phyloP scores from a whole-genome alignment of 208 protist genomes.

The Blechomonas ayalai region DNA sequence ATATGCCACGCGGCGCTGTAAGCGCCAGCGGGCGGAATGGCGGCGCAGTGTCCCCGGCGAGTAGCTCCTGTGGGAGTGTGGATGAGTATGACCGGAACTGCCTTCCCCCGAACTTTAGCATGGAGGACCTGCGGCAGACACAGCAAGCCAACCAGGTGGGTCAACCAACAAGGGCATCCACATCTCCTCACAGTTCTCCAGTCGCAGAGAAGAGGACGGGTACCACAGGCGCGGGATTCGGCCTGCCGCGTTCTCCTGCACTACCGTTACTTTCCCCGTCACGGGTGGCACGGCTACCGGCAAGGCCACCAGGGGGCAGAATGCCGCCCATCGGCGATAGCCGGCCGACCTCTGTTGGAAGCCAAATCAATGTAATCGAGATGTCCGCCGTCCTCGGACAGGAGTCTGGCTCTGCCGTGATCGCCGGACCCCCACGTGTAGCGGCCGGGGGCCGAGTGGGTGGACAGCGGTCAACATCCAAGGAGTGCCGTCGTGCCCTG shows the following conservation, averaged over 20 bases:
- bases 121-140: constrained; percentile 13
- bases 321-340: constrained; percentile 24
- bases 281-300: constrained; percentile 1
- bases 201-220: too few species aligned
- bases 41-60: constrained; percentile 3
- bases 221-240: too few species aligned
- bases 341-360: constrained; percentile 3
- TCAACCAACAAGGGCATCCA: too few species aligned
- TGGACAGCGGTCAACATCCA: too few species aligned
- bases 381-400: constrained; percentile 26
- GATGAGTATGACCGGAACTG: constrained; percentile 9
- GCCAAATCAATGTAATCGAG: constrained; percentile 22
- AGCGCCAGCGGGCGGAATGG: neutral
- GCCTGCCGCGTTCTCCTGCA: too few species aligned
- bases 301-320: constrained; percentile 20
- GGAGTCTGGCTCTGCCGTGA: too few species aligned
- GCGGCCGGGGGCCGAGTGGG: too few species aligned
- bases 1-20: neutral
- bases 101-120: constrained; percentile 7
- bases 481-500: too few species aligned
- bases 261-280: too few species aligned
- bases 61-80: constrained; percentile 1
- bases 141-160: too few species aligned
- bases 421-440: too few species aligned
- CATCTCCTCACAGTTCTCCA: too few species aligned